These are phyloP conservation scores for Ceratocystiopsis brevicomis DNA, from an alignment of 2,329 filamentous ascomycete species.

Conservation along the genomic window DNA sequence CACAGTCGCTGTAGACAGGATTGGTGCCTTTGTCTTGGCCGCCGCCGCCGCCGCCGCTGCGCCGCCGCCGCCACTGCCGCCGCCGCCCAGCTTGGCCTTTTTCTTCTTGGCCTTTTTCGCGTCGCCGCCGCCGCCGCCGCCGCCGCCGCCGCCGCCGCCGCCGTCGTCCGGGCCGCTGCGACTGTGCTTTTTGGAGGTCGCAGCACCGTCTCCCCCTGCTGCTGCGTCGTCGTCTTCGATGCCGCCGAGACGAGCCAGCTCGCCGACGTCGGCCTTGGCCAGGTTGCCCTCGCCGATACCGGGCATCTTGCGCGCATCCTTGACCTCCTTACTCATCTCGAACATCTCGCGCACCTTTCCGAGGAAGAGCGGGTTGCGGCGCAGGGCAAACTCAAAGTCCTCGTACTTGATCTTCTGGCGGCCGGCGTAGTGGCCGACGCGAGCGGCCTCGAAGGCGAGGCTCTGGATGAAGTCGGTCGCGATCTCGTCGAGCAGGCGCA, in stretches of 20 bases:
- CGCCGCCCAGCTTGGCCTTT: constrained; percentile 2
- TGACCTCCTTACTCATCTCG: constrained; percentile 73
- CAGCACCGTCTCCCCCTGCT: constrained; percentile 10
- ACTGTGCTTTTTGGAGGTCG: not conserved
- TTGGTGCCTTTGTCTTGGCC: too few species aligned
- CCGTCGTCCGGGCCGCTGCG: constrained; percentile 1
- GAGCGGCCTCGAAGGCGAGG: constrained; percentile 74
- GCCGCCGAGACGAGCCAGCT: constrained; percentile 10
- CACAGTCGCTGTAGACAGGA: not conserved
- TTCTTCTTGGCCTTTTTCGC: constrained; percentile 9
- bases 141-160: constrained; percentile 2
- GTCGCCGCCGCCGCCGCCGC: constrained; percentile 7
- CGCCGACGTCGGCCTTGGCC: constrained; percentile 12
- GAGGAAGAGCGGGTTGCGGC: constrained; percentile 67
- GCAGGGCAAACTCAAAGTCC: constrained; percentile 87
- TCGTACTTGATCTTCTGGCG: constrained; percentile 96
- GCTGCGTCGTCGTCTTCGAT: constrained; percentile 7
- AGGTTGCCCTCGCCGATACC: constrained; percentile 39
- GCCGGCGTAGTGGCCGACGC: constrained; percentile 66
- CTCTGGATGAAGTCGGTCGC: constrained; percentile 93
- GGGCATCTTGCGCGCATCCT: constrained; percentile 60
- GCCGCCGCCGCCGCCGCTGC: not conserved
- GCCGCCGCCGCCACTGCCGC: not conserved
- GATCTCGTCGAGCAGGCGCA: constrained; percentile 82
- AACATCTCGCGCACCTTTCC: constrained; percentile 81